phyloP scores from a whole-genome alignment of 2,329 filamentous ascomycete genomes.

The Aspergillus phoenicis region DNA sequence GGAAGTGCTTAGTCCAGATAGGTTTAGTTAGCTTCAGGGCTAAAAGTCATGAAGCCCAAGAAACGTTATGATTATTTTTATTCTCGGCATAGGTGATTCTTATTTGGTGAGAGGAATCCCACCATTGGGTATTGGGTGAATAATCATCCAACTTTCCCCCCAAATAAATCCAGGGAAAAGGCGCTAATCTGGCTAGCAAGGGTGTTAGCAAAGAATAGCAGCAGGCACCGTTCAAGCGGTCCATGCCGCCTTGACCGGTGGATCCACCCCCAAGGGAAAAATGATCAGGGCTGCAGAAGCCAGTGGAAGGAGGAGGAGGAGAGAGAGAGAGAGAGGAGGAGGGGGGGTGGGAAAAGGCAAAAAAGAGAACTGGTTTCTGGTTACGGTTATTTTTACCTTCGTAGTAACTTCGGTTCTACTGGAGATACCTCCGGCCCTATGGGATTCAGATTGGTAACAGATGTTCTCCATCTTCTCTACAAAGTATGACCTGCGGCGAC shows the following conservation, averaged over 20 bases:
- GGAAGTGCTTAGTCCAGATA: constrained; percentile 18
- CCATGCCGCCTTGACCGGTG: constrained; percentile 27
- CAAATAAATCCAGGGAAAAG: constrained; percentile 15
- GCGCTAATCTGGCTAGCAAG: constrained; percentile 9
- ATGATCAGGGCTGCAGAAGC: constrained; percentile 14
- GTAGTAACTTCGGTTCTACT: too few species aligned
- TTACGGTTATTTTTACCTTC: background rate
- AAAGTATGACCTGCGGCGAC: background rate
- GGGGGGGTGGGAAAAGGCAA: background rate
- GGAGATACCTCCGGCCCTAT: background rate
- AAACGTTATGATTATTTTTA: constrained; percentile 6
- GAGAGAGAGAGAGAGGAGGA: background rate
- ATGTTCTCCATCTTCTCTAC: background rate
- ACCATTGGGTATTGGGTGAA: constrained; percentile 1
- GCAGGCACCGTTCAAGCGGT: constrained; percentile 23
- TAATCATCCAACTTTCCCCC: constrained; percentile 6
- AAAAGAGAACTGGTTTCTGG: background rate
- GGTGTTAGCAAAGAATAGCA: constrained; percentile 16
- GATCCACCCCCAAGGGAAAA: constrained; percentile 16
- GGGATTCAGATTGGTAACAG: background rate
- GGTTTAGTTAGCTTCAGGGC: constrained; percentile 14
- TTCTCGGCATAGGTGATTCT: background rate
- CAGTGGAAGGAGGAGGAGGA: background rate
- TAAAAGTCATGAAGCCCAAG: constrained; percentile 10
- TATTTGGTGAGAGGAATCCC: background rate